These are phyloP conservation scores for Chaetomiaceae sp. DNA, from an alignment of 2,329 filamentous ascomycete genomes.

Conservation along the genomic window DNA sequence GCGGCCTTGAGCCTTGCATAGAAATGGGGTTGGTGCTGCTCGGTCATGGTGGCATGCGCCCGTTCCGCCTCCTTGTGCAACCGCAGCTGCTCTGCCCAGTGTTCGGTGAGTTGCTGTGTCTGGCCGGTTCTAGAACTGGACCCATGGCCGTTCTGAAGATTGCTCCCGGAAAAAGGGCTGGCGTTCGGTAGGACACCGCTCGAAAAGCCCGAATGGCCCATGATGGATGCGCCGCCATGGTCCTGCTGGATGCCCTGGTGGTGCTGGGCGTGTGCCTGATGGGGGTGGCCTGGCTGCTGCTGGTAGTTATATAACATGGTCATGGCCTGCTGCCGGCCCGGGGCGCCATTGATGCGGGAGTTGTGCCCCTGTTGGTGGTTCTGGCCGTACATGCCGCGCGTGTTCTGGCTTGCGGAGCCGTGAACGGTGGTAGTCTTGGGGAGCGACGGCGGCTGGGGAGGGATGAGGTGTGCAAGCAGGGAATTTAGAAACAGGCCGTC, in stretches of 20 bases:
- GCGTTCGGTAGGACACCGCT: constrained; percentile 62
- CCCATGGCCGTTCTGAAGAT: constrained; percentile 55
- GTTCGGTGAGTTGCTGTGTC: constrained; percentile 54
- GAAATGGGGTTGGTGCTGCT: constrained; percentile 61
- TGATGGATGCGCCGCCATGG: constrained; percentile 52
- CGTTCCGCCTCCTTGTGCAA: constrained; percentile 72
- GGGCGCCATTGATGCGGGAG: constrained; percentile 70
- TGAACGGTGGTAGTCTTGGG: constrained; percentile 30
- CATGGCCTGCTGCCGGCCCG: constrained; percentile 50
- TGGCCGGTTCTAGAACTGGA: constrained; percentile 46
- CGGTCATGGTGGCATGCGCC: constrained; percentile 66
- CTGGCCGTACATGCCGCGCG: constrained; percentile 67
- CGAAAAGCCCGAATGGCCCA: constrained; percentile 57
- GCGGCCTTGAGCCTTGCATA: constrained; percentile 69
- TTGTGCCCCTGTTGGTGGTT: constrained; percentile 68
- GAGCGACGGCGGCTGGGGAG: constrained; percentile 28
- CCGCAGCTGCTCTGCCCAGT: constrained; percentile 86
- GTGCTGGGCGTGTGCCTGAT: constrained; percentile 62
- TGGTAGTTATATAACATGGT: constrained; percentile 68
- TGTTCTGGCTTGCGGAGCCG: constrained; percentile 31
- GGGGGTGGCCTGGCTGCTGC: constrained; percentile 56
- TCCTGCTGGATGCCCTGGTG: constrained; percentile 58
- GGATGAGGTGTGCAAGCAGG: constrained; percentile 33
- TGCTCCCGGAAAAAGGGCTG: constrained; percentile 53
- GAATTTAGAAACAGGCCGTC: constrained; percentile 33